Conservation (phyloP, 345 rosid genomes). For the Boechera stricta region DNA sequence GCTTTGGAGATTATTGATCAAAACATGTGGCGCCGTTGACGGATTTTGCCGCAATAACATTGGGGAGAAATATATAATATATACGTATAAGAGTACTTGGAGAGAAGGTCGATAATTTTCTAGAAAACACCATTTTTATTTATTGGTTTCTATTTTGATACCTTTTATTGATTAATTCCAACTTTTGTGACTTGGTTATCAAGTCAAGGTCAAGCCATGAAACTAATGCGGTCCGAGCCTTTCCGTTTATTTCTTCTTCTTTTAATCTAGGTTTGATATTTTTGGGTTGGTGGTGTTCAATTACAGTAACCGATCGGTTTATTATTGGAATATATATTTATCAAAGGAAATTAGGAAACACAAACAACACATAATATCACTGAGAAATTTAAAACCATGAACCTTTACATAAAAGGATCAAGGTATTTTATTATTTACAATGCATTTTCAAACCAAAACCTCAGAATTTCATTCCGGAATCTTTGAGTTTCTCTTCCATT, state of each 20-base stretch:
- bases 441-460: background rate
- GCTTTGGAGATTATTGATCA: constrained; percentile 19
- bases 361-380: background rate
- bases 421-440: background rate
- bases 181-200: constrained; percentile 24
- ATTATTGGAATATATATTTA: too few relatives aligned
- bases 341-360: background rate
- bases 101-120: constrained; percentile 5
- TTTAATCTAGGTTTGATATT: background rate
- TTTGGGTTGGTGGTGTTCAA: too few relatives aligned
- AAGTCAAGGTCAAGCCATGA: background rate
- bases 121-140: background rate
- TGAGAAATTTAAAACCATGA: too few relatives aligned
- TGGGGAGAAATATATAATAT: background rate
- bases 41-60: constrained; percentile 32
- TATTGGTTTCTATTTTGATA: constrained; percentile 23
- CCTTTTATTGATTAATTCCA: constrained; percentile 6
- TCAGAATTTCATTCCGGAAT: too few relatives aligned
- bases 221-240: background rate
- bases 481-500: too few relatives aligned
- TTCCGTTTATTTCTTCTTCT: background rate
- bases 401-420: background rate
- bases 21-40: constrained; percentile 33
- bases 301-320: too few relatives aligned
- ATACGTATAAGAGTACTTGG: background rate